Evolutionary conservation across 768 basidiomycete genomes (phyloP).

Genomic region (Cantharellus cinnabarinus): DNA sequence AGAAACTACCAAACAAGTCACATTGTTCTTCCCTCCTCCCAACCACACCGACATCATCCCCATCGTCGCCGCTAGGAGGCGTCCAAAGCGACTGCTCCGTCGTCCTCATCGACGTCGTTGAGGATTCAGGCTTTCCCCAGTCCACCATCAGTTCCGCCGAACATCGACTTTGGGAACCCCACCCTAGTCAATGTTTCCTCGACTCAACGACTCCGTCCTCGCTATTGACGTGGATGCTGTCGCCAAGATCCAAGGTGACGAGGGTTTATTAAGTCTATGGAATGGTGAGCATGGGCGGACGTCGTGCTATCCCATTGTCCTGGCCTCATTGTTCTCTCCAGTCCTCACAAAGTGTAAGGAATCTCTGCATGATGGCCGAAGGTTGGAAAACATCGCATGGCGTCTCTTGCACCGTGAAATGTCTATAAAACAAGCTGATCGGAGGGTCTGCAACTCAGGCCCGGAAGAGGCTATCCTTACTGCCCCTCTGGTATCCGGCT

Average conservation of each 20-base stretch:
- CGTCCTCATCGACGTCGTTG: too few relatives aligned
- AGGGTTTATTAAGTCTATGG: slow-evolving; percentile 49
- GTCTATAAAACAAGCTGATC: slow-evolving; percentile 9
- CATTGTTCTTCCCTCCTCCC: background rate
- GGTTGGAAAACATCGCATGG: slow-evolving; percentile 81
- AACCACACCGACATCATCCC: background rate
- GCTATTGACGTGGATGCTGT: slow-evolving; percentile 45
- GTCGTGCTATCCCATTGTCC: background rate
- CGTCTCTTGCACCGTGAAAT: slow-evolving; percentile 59
- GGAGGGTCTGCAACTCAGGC: background rate
- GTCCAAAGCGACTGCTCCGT: background rate
- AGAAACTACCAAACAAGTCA: background rate
- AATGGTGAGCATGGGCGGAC: slow-evolving; percentile 26
- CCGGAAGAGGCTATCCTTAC: background rate
- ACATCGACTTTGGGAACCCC: background rate
- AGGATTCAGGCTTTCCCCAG: too few relatives aligned
- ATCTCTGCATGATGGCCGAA: slow-evolving; percentile 53
- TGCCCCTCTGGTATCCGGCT: background rate
- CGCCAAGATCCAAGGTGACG: slow-evolving; percentile 43
- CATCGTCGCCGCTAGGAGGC: background rate
- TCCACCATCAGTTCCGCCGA: background rate
- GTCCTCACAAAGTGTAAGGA: slow-evolving; percentile 76
- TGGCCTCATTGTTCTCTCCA: slow-evolving; percentile 14
- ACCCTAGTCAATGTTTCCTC: background rate
- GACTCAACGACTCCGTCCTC: slow-evolving; percentile 29